phyloP scores from a whole-genome alignment of 2,329 filamentous ascomycete genomes.

The Sclerotiophoma versabilis region DNA sequence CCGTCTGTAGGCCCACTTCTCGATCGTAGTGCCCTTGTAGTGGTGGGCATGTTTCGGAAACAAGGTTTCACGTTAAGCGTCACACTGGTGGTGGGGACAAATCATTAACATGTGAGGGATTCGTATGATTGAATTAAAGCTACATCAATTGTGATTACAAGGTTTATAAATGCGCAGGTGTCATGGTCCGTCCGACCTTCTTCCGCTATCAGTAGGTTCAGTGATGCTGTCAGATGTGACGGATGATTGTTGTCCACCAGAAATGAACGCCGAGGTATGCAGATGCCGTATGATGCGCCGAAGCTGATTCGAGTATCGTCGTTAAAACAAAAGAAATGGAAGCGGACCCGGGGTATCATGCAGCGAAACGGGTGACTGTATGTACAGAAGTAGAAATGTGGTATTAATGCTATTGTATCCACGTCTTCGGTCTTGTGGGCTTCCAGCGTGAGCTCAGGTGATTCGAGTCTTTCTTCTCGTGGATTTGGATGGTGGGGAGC shows the following conservation, averaged over 20 bases:
- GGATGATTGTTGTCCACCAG: neutral
- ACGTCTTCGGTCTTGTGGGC: slow-evolving; percentile 12
- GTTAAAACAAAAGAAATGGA: neutral
- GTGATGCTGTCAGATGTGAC: no score
- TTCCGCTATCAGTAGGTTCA: no score
- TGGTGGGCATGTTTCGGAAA: no score
- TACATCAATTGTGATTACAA: slow-evolving; percentile 2
- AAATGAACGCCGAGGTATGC: neutral
- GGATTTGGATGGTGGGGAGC: slow-evolving; percentile 32
- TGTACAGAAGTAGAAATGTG: neutral
- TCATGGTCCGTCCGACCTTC: no score
- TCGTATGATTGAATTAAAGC: slow-evolving; percentile 1
- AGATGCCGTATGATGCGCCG: neutral
- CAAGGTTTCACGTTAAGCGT: no score
- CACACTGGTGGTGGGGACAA: no score
- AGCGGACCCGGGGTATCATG: slow-evolving; percentile 8
- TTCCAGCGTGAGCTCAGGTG: slow-evolving; percentile 11
- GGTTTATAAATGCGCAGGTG: neutral
- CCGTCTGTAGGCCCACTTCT: no score
- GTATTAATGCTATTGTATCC: slow-evolving; percentile 14
- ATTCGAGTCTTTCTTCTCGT: slow-evolving; percentile 35
- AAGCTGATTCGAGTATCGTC: neutral
- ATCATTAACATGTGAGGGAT: neutral
- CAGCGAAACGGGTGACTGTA: neutral
- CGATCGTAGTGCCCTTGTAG: no score